Base-by-base conservation (phyloP, 768 basidiomycete genomes). In the Mycena albidolilacea region DNA sequence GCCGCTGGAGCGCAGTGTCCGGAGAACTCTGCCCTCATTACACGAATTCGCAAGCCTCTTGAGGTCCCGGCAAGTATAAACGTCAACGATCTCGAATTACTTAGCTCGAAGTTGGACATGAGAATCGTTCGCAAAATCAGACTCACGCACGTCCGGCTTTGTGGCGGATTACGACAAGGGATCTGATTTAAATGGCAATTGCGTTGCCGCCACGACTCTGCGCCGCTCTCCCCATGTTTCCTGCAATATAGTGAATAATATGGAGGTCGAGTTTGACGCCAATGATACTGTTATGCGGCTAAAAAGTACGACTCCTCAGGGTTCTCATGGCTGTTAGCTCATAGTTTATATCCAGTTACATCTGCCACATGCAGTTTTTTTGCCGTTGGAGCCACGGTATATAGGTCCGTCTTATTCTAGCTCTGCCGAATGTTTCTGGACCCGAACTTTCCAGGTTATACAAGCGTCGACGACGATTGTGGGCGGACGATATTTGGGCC, bases 261-360 rank as follows among this genome's bases (percentile, higher is more conserved):
- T 60, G 59, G 59, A 41, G 8, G 21, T 60, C 59, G 39, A 37
- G 14, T 55, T 69, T 37, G 10, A 69, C 44, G 48, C 62, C 62
- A 55, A 64, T 35, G 62, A 70, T 38, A 54, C 61, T 35, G n/a
- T 64, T n/a, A 37, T 64, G 35, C 52, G 63, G 44, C n/a, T 70
- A 21, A 70, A 70, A 55, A 70, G 69, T 70, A 64, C 0, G 69
- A 10, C 43, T n/a, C 17, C 3, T 39, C 46, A 9, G 55, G 7
- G 35, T 35, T 44, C n/a, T 10, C 2, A 2, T 61, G 8, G 1
- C 30, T 3, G 21, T 43, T 41, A n/a, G 59, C 11, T 69, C 5
- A 58, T 35, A 7, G 11, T 43, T 21, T 5, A 46, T n/a, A 54
- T 57, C n/a, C n/a, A 62, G 61, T 62, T 62, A 62, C 44, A 9